A percentile compares a stretch with the other conserved stretches of the same genome.
phyloP scores from a whole-genome alignment of 2,329 filamentous ascomycete species.

The Neonectria sp. region DNA sequence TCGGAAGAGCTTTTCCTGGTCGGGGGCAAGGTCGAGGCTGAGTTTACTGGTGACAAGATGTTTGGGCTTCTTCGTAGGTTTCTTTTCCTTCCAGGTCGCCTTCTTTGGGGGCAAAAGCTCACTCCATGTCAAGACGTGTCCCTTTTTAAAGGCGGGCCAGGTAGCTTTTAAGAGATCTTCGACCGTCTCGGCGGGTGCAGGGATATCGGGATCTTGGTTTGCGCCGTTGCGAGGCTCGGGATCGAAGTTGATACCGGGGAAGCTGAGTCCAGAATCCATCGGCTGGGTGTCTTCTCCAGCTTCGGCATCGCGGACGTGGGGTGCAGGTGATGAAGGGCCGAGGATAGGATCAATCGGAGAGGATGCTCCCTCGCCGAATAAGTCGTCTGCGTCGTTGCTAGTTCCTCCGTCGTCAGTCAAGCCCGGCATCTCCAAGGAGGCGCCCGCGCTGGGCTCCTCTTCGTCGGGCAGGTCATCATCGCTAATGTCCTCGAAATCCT shows the following conservation, averaged over 20 bases:
- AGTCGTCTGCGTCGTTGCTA: conserved; percentile 74
- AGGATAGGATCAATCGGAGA: conserved; percentile 62
- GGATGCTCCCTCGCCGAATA: conserved; percentile 76
- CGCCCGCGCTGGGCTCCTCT: conserved; percentile 68
- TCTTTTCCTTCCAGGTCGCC: conserved; percentile 84
- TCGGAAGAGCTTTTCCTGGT: conserved; percentile 89
- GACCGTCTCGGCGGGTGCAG: conserved; percentile 79
- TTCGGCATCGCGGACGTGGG: conserved; percentile 59
- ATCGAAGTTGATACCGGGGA: conserved; percentile 64
- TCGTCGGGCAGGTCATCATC: conserved; percentile 93
- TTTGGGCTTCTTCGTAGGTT: conserved; percentile 84
- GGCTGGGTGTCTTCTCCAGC: conserved; percentile 53
- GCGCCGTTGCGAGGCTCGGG: conserved; percentile 61
- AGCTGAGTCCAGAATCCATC: conserved; percentile 52
- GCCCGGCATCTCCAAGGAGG: conserved; percentile 65
- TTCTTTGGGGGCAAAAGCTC: conserved; percentile 87
- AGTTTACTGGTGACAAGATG: conserved; percentile 89
- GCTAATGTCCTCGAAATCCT: conserved; percentile 92
- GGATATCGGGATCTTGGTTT: conserved; percentile 75
- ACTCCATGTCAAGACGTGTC: conserved; percentile 83
- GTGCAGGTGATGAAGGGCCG: conserved; percentile 61
- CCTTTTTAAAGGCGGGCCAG: conserved; percentile 85
- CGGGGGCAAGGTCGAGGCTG: conserved; percentile 86
- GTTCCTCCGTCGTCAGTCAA: conserved; percentile 73
- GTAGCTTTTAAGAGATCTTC: conserved; percentile 84